Conservation (phyloP, 169 alveolate species). For the Plasmodium gonderi region DNA sequence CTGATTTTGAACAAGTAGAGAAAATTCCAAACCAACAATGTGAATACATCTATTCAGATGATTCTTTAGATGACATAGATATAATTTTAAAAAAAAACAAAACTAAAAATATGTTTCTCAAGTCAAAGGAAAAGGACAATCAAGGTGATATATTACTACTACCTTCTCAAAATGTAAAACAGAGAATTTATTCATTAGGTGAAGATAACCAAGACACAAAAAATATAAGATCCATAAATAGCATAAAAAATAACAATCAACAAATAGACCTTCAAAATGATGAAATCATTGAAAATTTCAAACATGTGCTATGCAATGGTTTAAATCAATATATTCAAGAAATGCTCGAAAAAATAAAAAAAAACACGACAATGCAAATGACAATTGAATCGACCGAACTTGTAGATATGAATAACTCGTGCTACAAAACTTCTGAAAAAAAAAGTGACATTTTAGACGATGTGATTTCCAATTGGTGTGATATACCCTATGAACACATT, state of each 20-base stretch:
- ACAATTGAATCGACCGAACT: neutral
- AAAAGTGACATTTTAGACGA: neutral
- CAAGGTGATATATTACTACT: neutral
- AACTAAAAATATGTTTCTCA: conserved; percentile 38
- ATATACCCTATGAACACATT: neutral
- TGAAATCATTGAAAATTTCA: conserved; percentile 45
- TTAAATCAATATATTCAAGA: conserved; percentile 54
- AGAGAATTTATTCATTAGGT: conserved; percentile 48
- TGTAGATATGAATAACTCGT: neutral
- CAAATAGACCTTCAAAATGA: neutral
- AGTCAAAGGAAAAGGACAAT: neutral
- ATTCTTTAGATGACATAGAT: conserved; percentile 56
- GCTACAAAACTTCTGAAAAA: neutral
- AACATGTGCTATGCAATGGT: conserved; percentile 51
- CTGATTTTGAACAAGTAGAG: conserved; percentile 66
- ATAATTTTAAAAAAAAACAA: conserved; percentile 49
- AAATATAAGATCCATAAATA: neutral
- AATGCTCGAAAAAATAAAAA: conserved; percentile 5
- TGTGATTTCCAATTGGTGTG: neutral
- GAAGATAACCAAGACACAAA: neutral
- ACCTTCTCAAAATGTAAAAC: conserved; percentile 27
- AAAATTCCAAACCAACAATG: conserved; percentile 2
- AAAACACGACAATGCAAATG: neutral
- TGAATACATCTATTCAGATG: neutral
- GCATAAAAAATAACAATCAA: neutral